Evolutionary conservation across 148 eudicot species (phyloP).

Genomic region (Diospyros kaki): DNA sequence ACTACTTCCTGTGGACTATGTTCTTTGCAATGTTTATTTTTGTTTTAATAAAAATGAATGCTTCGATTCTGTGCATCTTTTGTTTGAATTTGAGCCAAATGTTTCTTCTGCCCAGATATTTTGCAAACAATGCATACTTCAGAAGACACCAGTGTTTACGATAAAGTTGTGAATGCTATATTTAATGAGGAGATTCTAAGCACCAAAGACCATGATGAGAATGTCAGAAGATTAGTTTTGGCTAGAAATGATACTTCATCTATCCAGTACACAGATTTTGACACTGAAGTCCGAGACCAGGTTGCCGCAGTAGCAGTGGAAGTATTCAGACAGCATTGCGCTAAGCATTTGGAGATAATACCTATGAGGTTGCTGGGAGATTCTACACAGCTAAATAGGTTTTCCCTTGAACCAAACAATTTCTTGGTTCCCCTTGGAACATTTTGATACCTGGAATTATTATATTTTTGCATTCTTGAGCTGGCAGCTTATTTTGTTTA

Average conservation of each 20-base stretch:
- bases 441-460: not conserved
- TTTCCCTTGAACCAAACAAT: constrained; percentile 10
- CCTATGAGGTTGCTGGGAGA: constrained; percentile 71
- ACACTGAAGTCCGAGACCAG: constrained; percentile 67
- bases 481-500: constrained; percentile 13
- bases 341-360: constrained; percentile 72
- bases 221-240: constrained; percentile 46
- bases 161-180: constrained; percentile 79
- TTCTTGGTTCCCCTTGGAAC: not conserved
- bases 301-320: constrained; percentile 52
- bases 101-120: constrained; percentile 46
- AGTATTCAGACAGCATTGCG: constrained; percentile 74
- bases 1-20: not conserved
- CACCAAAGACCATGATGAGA: constrained; percentile 44
- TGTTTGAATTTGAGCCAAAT: not conserved
- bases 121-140: constrained; percentile 82
- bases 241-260: constrained; percentile 43
- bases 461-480: constrained; percentile 6
- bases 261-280: constrained; percentile 50
- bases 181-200: constrained; percentile 68
- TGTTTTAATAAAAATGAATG: not conserved
- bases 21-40: constrained; percentile 8
- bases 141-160: constrained; percentile 82
- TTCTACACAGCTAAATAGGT: constrained; percentile 51
- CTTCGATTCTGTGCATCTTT: not conserved